These are phyloP conservation scores for Gymnopilus junonius DNA, from an alignment of 768 basidiomycete genomes.

Conservation along the genomic window DNA sequence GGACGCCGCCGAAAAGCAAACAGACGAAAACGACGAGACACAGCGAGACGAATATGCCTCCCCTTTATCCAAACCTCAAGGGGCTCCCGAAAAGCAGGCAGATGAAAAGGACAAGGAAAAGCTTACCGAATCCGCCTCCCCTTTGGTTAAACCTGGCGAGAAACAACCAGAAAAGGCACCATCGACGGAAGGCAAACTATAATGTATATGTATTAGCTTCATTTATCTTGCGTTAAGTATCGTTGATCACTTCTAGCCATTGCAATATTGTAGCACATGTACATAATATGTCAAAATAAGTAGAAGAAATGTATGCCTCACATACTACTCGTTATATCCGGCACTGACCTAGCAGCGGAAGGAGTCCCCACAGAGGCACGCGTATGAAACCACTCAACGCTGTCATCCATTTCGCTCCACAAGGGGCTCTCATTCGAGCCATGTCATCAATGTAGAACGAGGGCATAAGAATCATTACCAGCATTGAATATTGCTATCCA, in stretches of 20 bases:
- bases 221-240: background rate
- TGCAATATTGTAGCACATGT: background rate
- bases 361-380: constrained; percentile 83
- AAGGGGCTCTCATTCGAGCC: constrained; percentile 7
- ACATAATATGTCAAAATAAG: background rate
- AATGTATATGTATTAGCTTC: background rate
- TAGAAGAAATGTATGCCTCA: constrained; percentile 66
- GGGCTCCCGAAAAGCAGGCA: background rate
- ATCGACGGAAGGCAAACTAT: constrained; percentile 4
- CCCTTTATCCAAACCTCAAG: background rate
- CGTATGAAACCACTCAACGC: constrained; percentile 55
- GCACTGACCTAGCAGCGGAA: constrained; percentile 78
- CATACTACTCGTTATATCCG: constrained; percentile 79
- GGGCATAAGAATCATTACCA: constrained; percentile 18
- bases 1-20: background rate
- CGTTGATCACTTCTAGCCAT: background rate
- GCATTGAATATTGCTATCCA: background rate
- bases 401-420: constrained; percentile 36
- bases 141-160: background rate
- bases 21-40: background rate
- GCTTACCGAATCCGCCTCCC: too few species aligned
- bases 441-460: constrained; percentile 2
- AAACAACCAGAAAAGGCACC: background rate
- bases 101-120: background rate
- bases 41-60: background rate